Evolutionary conservation across 2,329 filamentous ascomycete genomes (phyloP).

Genomic region (Botrytis sinoallii): DNA sequence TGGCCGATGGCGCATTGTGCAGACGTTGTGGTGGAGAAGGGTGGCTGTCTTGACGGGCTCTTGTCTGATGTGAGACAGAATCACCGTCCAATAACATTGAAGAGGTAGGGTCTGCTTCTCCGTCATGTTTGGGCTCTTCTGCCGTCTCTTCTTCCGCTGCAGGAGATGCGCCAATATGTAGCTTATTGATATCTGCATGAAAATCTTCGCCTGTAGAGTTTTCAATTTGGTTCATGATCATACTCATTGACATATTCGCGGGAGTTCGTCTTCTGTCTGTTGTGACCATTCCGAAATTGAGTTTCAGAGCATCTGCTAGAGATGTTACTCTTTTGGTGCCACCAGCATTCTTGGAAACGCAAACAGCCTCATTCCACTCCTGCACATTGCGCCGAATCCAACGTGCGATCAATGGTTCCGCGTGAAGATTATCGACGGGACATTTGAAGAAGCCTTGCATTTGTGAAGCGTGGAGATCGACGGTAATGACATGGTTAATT

Average conservation of each 20-base stretch:
- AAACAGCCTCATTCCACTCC: constrained; percentile 86
- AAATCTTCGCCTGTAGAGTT: constrained; percentile 50
- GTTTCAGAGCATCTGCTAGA: constrained; percentile 88
- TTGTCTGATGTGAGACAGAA: constrained; percentile 24
- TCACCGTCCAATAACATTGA: constrained; percentile 20
- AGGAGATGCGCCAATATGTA: constrained; percentile 27
- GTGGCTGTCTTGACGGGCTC: constrained; percentile 31
- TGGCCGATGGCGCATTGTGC: constrained; percentile 27
- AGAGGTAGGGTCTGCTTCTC: constrained; percentile 13
- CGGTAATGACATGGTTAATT: constrained; percentile 95
- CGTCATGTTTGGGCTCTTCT: constrained; percentile 17
- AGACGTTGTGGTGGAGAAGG: constrained; percentile 30
- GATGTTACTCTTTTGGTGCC: constrained; percentile 97
- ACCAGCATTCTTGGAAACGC: constrained; percentile 97
- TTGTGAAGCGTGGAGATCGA: constrained; percentile 94
- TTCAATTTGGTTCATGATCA: constrained; percentile 69
- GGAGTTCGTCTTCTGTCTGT: constrained; percentile 69
- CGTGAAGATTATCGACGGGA: constrained; percentile 94
- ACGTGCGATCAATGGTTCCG: constrained; percentile 88
- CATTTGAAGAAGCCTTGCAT: constrained; percentile 99
- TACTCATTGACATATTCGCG: constrained; percentile 70
- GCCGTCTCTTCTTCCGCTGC: constrained; percentile 20
- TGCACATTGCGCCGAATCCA: constrained; percentile 91
- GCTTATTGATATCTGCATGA: constrained; percentile 38
- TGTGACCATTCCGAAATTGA: constrained; percentile 96